Percentiles rank a stretch among this genome's conserved stretches.
These are phyloP conservation scores for Backusella tarrabulga DNA, from an alignment of 192 early-diverging fungal species.

Conservation along the genomic window DNA sequence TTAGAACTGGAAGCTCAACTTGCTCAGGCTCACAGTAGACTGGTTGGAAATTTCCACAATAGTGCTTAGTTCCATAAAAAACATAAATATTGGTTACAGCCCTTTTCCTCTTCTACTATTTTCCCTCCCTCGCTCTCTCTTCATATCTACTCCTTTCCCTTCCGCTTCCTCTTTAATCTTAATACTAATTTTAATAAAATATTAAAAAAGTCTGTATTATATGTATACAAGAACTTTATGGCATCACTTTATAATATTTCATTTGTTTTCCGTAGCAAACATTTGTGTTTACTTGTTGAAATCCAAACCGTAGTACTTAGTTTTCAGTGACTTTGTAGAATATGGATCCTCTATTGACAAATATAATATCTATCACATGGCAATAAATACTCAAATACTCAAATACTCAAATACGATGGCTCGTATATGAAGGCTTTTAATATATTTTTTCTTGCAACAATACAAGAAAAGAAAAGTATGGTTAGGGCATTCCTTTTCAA, in stretches of 20 bases:
- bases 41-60: neutral
- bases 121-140: neutral
- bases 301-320: neutral
- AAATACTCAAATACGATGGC: too few relatives aligned
- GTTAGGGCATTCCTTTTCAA: too few relatives aligned
- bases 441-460: too few relatives aligned
- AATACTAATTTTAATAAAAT: neutral
- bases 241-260: neutral
- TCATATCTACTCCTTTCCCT: too few relatives aligned
- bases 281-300: neutral
- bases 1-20: constrained; percentile 25
- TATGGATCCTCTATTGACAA: neutral
- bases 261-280: neutral
- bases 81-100: neutral
- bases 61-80: neutral
- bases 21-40: neutral
- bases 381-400: too few relatives aligned
- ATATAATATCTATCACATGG: neutral
- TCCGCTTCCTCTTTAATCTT: neutral
- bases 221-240: neutral
- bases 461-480: too few relatives aligned
- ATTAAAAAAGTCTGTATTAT: neutral
- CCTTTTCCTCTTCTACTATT: neutral
- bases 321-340: neutral
- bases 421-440: too few relatives aligned